Percentiles rank a stretch among this genome's conserved stretches.
Conservation (phyloP, 768 basidiomycete species). For the Tylopilus intermedius region DNA sequence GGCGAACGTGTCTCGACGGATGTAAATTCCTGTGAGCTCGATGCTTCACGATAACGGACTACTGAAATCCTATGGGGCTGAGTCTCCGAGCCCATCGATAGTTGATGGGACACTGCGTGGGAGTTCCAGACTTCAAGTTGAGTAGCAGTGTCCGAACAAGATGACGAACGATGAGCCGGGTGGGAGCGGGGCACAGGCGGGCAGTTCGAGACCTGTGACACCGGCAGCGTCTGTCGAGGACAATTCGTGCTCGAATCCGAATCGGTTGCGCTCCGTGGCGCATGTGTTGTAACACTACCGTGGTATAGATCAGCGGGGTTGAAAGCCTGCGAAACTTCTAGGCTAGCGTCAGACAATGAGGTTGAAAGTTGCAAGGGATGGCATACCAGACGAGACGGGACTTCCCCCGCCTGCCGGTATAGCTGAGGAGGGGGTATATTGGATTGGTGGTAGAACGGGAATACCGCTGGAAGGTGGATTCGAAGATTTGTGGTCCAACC, state of each 20-base stretch:
- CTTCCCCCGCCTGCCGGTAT: neutral
- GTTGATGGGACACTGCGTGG: neutral
- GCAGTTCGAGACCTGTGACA: neutral
- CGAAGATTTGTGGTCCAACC: slow-evolving; percentile 21
- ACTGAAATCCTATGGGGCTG: neutral
- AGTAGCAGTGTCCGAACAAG: neutral
- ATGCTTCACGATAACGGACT: neutral
- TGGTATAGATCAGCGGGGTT: slow-evolving; percentile 17
- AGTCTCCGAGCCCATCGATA: neutral
- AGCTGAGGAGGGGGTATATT: neutral
- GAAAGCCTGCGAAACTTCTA: slow-evolving; percentile 3
- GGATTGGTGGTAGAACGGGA: slow-evolving; percentile 7
- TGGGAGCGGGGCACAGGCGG: neutral
- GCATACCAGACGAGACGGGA: neutral
- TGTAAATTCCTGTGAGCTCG: neutral
- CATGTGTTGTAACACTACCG: slow-evolving; percentile 5
- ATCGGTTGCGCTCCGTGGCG: neutral
- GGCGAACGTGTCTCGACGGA: neutral
- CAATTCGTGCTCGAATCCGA: neutral
- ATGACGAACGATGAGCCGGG: neutral
- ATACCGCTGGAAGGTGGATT: neutral
- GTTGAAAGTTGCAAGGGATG: slow-evolving; percentile 5
- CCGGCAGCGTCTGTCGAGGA: slow-evolving; percentile 4
- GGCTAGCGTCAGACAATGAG: neutral
- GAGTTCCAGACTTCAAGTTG: neutral